A percentile compares a stretch with the other conserved stretches of the same genome.
Evolutionary conservation across 192 early-diverging fungal genomes (phyloP).

Genomic region (Kappamyces sp.): DNA sequence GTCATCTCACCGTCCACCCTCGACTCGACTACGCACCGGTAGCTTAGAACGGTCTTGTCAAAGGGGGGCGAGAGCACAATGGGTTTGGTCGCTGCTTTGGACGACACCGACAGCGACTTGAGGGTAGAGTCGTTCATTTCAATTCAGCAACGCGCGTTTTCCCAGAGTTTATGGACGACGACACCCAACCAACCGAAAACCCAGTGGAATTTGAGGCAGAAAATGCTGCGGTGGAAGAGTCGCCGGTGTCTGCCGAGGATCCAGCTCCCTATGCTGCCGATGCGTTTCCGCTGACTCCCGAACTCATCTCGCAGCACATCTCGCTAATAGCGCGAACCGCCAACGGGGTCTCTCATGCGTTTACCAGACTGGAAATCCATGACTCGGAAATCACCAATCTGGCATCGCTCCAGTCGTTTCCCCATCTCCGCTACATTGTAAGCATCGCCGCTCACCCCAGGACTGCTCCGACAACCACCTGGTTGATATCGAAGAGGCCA

Average conservation of each 20-base stretch:
- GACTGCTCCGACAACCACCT: conserved; percentile 43
- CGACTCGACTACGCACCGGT: conserved; percentile 19
- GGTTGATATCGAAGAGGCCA: conserved; percentile 28
- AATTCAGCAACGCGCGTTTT: no score
- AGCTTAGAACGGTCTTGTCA: conserved; percentile 17
- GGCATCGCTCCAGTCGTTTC: conserved; percentile 34
- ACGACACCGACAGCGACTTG: conserved; percentile 22
- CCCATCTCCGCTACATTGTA: conserved; percentile 47
- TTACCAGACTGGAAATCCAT: conserved; percentile 45
- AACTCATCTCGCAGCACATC: conserved; percentile 31
- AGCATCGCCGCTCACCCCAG: conserved; percentile 10
- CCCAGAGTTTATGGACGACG: background rate
- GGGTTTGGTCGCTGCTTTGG: conserved; percentile 11
- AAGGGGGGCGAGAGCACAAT: conserved; percentile 29
- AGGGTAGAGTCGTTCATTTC: conserved; percentile 48
- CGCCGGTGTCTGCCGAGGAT: no score
- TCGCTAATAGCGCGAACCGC: conserved; percentile 48
- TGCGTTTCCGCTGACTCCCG: conserved; percentile 26
- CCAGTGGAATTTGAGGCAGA: no score
- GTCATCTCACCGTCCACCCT: conserved; percentile 20
- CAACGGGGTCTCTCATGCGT: conserved; percentile 47
- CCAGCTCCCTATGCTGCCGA: background rate
- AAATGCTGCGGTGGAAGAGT: no score
- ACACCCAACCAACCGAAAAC: no score
- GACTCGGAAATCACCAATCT: conserved; percentile 35